phyloP scores from a whole-genome alignment of 1,284 basidiomycete species.

The Ustilago trichophora region DNA sequence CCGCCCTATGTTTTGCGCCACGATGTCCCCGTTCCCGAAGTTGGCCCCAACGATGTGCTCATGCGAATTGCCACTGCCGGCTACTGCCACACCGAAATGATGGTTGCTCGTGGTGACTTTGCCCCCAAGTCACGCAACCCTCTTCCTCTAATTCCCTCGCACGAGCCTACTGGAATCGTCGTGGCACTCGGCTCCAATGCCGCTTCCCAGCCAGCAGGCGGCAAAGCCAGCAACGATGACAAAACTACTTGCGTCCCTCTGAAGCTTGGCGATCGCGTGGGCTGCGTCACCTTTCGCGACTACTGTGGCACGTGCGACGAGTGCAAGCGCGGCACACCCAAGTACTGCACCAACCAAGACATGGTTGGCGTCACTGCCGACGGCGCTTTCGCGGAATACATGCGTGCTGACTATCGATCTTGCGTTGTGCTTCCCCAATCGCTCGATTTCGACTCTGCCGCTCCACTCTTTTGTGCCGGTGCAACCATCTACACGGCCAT shows the following conservation, averaged over 20 bases:
- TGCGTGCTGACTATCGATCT: slow-evolving; percentile 46
- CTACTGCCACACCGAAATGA: slow-evolving; percentile 53
- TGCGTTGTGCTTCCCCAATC: slow-evolving; percentile 49
- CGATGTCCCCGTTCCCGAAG: slow-evolving; percentile 21
- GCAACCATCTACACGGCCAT: slow-evolving; percentile 67
- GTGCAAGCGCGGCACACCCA: slow-evolving; percentile 44
- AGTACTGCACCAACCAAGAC: slow-evolving; percentile 45
- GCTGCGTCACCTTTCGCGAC: slow-evolving; percentile 53
- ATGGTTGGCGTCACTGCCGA: slow-evolving; percentile 42
- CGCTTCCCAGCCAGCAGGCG: slow-evolving; percentile 9
- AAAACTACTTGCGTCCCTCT: too few relatives aligned
- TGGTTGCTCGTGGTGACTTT: slow-evolving; percentile 43
- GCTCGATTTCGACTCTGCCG: slow-evolving; percentile 53
- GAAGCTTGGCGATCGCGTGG: slow-evolving; percentile 57
- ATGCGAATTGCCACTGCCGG: slow-evolving; percentile 46
- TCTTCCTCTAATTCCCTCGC: slow-evolving; percentile 39
- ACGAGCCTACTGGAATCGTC: slow-evolving; percentile 53
- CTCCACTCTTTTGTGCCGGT: slow-evolving; percentile 69
- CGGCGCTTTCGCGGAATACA: slow-evolving; percentile 55
- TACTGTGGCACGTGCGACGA: slow-evolving; percentile 44
- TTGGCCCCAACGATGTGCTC: slow-evolving; percentile 28
- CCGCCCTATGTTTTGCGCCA: slow-evolving; percentile 32
- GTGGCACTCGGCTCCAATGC: slow-evolving; percentile 22
- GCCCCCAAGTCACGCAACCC: slow-evolving; percentile 28
- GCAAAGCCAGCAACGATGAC: too few relatives aligned